phyloP scores from a whole-genome alignment of 2,329 filamentous ascomycete genomes.

The Byssochlamys sp. region DNA sequence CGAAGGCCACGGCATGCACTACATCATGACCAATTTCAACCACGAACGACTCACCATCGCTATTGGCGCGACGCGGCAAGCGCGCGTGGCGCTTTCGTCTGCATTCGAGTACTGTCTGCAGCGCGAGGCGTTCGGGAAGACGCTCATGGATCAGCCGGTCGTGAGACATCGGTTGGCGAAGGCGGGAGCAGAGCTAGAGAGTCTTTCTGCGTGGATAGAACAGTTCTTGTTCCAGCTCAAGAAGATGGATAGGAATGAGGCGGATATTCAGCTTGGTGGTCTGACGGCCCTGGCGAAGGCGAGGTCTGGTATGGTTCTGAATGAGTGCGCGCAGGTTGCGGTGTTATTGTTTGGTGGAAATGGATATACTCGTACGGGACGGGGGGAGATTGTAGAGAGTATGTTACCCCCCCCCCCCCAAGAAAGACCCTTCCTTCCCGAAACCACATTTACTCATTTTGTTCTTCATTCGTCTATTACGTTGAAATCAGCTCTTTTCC shows the following conservation, averaged over 20 bases:
- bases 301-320: slow-evolving; percentile 60
- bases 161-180: slow-evolving; percentile 65
- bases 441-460: too few relatives aligned
- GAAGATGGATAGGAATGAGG: slow-evolving; percentile 43
- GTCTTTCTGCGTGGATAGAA: slow-evolving; percentile 63
- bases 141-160: slow-evolving; percentile 64
- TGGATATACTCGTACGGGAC: slow-evolving; percentile 59
- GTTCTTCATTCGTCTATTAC: background rate
- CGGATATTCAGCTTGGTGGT: slow-evolving; percentile 52
- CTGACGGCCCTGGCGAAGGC: slow-evolving; percentile 65
- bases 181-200: slow-evolving; percentile 58
- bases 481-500: background rate
- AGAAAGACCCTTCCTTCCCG: background rate
- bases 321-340: slow-evolving; percentile 60
- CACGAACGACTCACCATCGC: slow-evolving; percentile 62
- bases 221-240: slow-evolving; percentile 60
- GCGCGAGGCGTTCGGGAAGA: slow-evolving; percentile 58
- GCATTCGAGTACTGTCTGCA: slow-evolving; percentile 57
- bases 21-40: slow-evolving; percentile 73
- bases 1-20: slow-evolving; percentile 63
- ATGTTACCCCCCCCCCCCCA: slow-evolving; percentile 28
- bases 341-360: slow-evolving; percentile 65
- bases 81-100: slow-evolving; percentile 50
- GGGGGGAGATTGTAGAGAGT: slow-evolving; percentile 63
- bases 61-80: slow-evolving; percentile 53